Evolutionary conservation across 1,139 yeast species (phyloP).

Genomic region (Geotrichum citri-aurantii): DNA sequence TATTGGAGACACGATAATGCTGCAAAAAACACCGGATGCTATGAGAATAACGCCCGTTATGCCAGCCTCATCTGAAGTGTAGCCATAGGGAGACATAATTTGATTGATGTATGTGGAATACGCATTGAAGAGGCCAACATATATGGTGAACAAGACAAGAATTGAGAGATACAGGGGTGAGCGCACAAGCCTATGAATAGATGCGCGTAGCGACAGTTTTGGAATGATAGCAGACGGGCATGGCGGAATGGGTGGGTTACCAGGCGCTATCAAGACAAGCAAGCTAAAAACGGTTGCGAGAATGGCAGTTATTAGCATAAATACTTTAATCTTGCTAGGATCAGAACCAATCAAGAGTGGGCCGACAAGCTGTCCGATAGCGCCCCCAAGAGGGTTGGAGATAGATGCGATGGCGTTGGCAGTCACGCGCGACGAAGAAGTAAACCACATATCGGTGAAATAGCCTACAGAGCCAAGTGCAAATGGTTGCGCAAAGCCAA

Average conservation of each 20-base stretch:
- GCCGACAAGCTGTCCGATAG: slow-evolving; percentile 36
- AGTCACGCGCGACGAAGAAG: slow-evolving; percentile 34
- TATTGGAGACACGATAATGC: slow-evolving; percentile 34
- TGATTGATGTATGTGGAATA: slow-evolving; percentile 35
- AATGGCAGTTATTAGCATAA: slow-evolving; percentile 30
- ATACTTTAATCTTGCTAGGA: slow-evolving; percentile 26
- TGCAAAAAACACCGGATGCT: slow-evolving; percentile 32
- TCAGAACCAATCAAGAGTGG: slow-evolving; percentile 32
- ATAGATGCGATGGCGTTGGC: slow-evolving; percentile 37
- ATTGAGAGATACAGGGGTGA: slow-evolving; percentile 25
- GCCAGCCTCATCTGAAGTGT: slow-evolving; percentile 34
- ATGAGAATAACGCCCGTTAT: slow-evolving; percentile 35
- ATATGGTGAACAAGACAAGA: slow-evolving; percentile 31
- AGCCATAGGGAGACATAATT: slow-evolving; percentile 36
- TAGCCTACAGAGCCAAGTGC: slow-evolving; percentile 34
- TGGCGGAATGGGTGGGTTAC: slow-evolving; percentile 31
- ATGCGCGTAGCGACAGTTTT: slow-evolving; percentile 27
- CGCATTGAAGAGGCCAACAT: slow-evolving; percentile 37
- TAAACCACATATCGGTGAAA: slow-evolving; percentile 37
- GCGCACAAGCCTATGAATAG: slow-evolving; percentile 24
- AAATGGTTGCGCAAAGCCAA: slow-evolving; percentile 38
- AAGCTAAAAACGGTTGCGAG: slow-evolving; percentile 28
- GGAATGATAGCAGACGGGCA: slow-evolving; percentile 33
- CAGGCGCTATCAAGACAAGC: slow-evolving; percentile 27
- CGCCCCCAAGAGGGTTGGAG: slow-evolving; percentile 38